Evolutionary conservation across 1,284 basidiomycete species (phyloP).

Genomic region (Tremellales sp.): DNA sequence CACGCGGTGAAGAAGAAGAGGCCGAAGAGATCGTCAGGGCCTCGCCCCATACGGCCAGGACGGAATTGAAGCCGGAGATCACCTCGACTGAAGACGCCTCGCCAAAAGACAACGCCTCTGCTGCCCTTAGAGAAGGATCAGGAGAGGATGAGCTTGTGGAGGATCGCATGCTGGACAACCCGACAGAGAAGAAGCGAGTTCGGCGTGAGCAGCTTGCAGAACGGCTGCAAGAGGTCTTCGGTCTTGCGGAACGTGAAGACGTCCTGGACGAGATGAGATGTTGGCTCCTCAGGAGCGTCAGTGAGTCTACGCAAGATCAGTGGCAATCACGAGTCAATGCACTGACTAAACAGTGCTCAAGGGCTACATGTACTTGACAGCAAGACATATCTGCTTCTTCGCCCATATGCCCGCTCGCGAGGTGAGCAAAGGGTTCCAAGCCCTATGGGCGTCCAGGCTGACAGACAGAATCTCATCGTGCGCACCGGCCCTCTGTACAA

Average conservation of each 20-base stretch:
- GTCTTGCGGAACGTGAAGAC: slow-evolving; percentile 69
- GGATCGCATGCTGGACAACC: slow-evolving; percentile 16
- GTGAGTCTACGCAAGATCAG: slow-evolving; percentile 55
- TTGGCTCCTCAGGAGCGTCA: slow-evolving; percentile 76
- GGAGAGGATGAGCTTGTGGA: slow-evolving; percentile 19
- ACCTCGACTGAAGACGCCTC: slow-evolving; percentile 4
- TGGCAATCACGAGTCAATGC: not conserved
- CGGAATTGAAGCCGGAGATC: slow-evolving; percentile 6
- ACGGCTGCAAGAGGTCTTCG: slow-evolving; percentile 80
- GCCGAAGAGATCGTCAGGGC: slow-evolving; percentile 35
- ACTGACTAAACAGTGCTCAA: slow-evolving; percentile 66
- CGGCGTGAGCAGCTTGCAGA: slow-evolving; percentile 69
- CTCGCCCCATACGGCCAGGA: not conserved
- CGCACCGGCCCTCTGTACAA: slow-evolving; percentile 82
- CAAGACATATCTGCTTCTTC: slow-evolving; percentile 90
- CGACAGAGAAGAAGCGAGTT: slow-evolving; percentile 51
- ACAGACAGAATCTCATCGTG: slow-evolving; percentile 68
- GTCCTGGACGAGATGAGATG: slow-evolving; percentile 86
- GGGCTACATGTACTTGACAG: slow-evolving; percentile 94
- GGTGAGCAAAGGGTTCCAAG: slow-evolving; percentile 50
- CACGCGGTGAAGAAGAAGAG: slow-evolving; percentile 54
- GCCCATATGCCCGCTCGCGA: slow-evolving; percentile 87
- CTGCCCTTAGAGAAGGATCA: slow-evolving; percentile 25
- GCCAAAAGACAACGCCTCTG: slow-evolving; percentile 18
- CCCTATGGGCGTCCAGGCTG: slow-evolving; percentile 9